Conservation (phyloP, 2,329 filamentous ascomycete species). For the Neoscytalidium dimidiatum region DNA sequence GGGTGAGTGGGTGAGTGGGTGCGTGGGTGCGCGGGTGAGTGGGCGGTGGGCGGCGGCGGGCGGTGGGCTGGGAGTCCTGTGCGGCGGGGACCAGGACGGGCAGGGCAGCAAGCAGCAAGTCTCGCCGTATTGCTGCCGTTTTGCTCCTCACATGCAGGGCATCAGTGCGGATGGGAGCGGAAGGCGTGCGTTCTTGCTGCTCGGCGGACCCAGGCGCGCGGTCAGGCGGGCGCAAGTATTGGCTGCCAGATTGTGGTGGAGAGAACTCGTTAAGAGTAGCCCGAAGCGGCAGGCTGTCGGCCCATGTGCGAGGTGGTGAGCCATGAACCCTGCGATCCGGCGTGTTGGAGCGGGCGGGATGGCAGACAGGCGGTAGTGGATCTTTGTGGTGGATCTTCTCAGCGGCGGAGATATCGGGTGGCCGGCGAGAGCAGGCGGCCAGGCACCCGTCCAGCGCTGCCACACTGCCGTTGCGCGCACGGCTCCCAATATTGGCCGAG, state of each 20-base stretch:
- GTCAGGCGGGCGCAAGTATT: constrained; percentile 16
- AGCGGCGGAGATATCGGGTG: background rate
- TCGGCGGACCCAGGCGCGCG: constrained; percentile 15
- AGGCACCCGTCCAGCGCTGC: too few relatives aligned
- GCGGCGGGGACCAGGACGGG: constrained; percentile 5
- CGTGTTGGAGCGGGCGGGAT: constrained; percentile 13
- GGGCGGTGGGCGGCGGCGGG: too few relatives aligned
- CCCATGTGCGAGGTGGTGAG: constrained; percentile 13
- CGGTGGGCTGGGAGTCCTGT: background rate
- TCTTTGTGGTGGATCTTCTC: constrained; percentile 1
- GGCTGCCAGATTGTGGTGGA: constrained; percentile 17
- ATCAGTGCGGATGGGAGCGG: constrained; percentile 14
- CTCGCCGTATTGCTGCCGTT: constrained; percentile 10
- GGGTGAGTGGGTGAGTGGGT: too few relatives aligned
- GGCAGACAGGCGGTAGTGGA: constrained; percentile 12
- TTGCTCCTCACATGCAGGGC: constrained; percentile 11
- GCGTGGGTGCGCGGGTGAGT: too few relatives aligned
- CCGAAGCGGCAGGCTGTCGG: constrained; percentile 6
- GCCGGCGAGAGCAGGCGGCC: too few relatives aligned
- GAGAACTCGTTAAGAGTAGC: constrained; percentile 6
- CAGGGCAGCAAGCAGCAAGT: background rate
- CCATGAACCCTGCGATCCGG: constrained; percentile 14
- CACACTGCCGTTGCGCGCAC: constrained; percentile 8
- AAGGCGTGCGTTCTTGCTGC: background rate
- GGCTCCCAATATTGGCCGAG: constrained; percentile 10